Base-by-base conservation (phyloP, 139 green algal genomes). In the Chlorella sp. region DNA sequence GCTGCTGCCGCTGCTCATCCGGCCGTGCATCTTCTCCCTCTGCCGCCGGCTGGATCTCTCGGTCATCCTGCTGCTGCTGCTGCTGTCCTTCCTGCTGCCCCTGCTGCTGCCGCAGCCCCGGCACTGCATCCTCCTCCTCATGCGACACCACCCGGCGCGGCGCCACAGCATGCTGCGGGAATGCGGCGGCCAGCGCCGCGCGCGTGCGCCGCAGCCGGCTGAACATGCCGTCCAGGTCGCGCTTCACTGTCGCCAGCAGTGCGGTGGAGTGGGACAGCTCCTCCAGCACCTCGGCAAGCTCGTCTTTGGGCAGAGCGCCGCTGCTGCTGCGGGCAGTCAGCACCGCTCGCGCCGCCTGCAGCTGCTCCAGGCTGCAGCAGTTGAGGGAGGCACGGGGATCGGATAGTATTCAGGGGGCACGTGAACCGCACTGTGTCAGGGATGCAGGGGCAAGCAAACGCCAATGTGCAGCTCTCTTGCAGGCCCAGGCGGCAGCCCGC, bases 251-350 rank as follows among this genome's bases (percentile, higher is more conserved):
- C 2, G 26, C 39, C 39, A 78, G 70, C 25, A 78, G n/a, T 25
- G 41, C 70, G 26, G 39, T 30, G 20, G 39, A 60, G 26, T 78
- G 70, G 26, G 70, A 78, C 39, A 78, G 41, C 70, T 78, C 70
- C 28, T 78, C 70, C 12, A 78, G 25, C 26, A 78, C 70, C 41
- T 56, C 70, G 15, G 70, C 39, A 20, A 78, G n/a, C 70, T 57
- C 39, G 13, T 56, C 25, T 60, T 60, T 60, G 51, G 51, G 51
- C 1, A 44, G 70, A 25, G 39, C 28, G 39, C 25, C 39, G 39
- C 39, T 28, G 39, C 56, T 28, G 39, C 26, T 20, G 28, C 39
- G 70, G 2, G 70, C 39, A 12, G 26, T 25, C 70, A 78, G 70
- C 70, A n/a, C 70, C 21, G 26, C 39, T 15, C 30, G 70, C 28